Base-by-base conservation (phyloP, 2,329 filamentous ascomycete species). In the Nigrospora oryzae region DNA sequence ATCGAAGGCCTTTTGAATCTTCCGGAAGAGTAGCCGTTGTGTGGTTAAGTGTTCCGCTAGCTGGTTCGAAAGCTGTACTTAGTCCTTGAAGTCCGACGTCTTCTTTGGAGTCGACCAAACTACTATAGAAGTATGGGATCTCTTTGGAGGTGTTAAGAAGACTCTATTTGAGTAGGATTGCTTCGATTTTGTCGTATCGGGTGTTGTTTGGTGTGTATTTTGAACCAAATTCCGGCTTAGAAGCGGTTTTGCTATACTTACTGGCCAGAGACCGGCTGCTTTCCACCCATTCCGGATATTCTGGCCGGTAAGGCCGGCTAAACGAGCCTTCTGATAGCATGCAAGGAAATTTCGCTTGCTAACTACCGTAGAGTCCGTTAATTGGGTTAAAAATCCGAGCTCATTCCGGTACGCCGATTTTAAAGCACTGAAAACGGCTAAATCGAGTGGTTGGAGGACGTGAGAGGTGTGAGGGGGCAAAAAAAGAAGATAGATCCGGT, bases 371-470 rank as follows among this genome's bases (percentile, higher is more conserved):
- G 13, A 40, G 37, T 40, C 19, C 10, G 19, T 37, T 33, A 11
- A 41, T 17, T 45, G 7, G 8, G 28, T 14, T 19, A 40, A 14
- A 36, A 11, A 28, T 10, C 17, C 23, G 34, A 45, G 37, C 17
- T 36, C 19, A 15, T 45, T 41, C 32, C 33, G 15, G 23, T 45
- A 45, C 16, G 38, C 38, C 28, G n/a, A 16, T 14, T 45, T 42
- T 2, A 45, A 31, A 28, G 43, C 16, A 5, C 36, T 15, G 16
- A 45, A 45, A 16, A 45, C 43, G 11, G 30, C 13, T 33, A 32
- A n/a, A 34, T 45, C 37, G n/a, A 45, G 37, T 10, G 42, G 42
- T 23, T 44, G 14, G 15, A 42, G 40, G 30, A 42, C 33, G 19
- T 42, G 33, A 13, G 33, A 42, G n/a, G 15, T 19, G 36, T 42